Base-by-base conservation (phyloP, 495 filamentous ascomycete species). In the Talaromyces thailandensis region DNA sequence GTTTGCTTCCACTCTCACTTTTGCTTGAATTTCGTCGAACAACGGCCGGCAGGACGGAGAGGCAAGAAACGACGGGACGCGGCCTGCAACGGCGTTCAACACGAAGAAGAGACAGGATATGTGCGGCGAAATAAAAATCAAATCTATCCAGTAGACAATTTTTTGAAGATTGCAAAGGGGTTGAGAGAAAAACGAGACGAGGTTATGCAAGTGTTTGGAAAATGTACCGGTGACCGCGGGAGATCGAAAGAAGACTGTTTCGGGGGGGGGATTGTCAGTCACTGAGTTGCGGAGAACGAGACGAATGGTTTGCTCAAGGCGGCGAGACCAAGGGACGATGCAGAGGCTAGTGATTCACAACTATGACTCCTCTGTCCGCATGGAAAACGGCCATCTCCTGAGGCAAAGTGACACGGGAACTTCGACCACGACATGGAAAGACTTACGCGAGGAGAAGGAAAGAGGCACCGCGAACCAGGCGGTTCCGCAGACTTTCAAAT, bases 61-160 rank as follows among this genome's bases (percentile, higher is more conserved):
- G n/a, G n/a, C n/a, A 28, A 23, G 12, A 24, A 60, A 14, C 7
- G 40, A 23, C 18, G 21, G 25, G 24, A 45, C 12, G 6, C 6
- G 37, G 35, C 35, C 35, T 4, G 35, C 35, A 60, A 51, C 23
- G 11, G 59, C 43, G 43, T 52, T 50, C 37, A 31, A 48, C 59
- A 45, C 28, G 21, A 23, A 7, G 59, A 28, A 60, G 21, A 16
- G 45, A 51, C 16, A 14, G 50, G 52, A 51, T 51, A 50, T 61
- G 25, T 61, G 59, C 45, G 59, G 29, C 21, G 35, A 35, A 45
- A 60, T n/a, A 60, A 60, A 24, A 40, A 28, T 28, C 29, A 14
- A 51, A 61, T 61, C 59, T 61, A 61, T 61, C 59, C 59, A 61
- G 59, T 61, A 61, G 59, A 61, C 59, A 52, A 52, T 37, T 25